Percentiles rank a stretch among this genome's conserved stretches.
phyloP scores from a whole-genome alignment of 805 yeast genomes.

The Candida xiaguanensis region DNA sequence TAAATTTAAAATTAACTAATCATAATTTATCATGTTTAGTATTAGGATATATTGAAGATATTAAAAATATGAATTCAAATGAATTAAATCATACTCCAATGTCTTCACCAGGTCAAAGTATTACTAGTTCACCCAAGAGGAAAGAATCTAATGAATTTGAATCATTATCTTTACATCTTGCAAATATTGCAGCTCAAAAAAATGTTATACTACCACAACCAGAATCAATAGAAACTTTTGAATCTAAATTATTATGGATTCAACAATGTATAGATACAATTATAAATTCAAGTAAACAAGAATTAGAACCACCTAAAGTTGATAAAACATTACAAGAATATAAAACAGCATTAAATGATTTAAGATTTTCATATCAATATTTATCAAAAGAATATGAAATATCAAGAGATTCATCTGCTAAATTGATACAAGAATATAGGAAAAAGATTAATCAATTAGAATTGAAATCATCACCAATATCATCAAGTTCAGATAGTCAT shows the following conservation, averaged over 20 bases:
- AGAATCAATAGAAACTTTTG: conserved; percentile 16
- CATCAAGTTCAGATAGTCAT: conserved; percentile 9
- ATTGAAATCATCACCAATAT: conserved; percentile 6
- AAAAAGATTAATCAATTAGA: conserved; percentile 49
- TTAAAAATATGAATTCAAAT: conserved; percentile 17
- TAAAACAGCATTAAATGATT: conserved; percentile 61
- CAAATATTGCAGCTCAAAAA: conserved; percentile 43
- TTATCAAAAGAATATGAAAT: conserved; percentile 65
- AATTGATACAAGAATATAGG: conserved; percentile 51
- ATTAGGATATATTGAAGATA: conserved; percentile 46
- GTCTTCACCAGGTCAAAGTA: conserved; percentile 2
- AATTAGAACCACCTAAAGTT: conserved; percentile 4
- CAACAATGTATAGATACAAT: conserved; percentile 33
- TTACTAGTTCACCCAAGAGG: conserved; percentile 4
- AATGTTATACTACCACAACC: conserved; percentile 31
- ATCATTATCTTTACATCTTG: conserved; percentile 43
- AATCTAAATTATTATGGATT: conserved; percentile 32
- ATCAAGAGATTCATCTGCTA: conserved; percentile 54
- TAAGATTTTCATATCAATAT: conserved; percentile 69
- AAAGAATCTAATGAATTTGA: conserved; percentile 28
- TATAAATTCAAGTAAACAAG: neutral
- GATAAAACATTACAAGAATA: conserved; percentile 30
- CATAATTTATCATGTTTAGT: conserved; percentile 45
- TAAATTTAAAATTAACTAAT: conserved; percentile 26
- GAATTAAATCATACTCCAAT: conserved; percentile 2